Conservation (phyloP, 2,329 filamentous ascomycete genomes). For the Paraphoma chrysanthemicola region DNA sequence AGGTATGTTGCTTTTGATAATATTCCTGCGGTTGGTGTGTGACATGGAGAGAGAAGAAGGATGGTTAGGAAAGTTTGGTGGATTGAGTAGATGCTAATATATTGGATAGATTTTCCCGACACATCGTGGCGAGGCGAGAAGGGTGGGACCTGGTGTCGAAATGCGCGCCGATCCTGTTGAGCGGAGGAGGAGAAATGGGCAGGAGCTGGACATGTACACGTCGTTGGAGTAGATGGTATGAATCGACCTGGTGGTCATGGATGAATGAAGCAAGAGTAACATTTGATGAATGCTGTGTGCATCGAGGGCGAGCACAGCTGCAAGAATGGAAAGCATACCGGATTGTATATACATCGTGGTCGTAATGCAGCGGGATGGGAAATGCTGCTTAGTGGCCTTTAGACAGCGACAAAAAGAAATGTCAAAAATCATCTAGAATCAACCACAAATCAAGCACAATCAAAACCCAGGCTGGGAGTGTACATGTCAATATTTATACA, state of each 20-base stretch:
- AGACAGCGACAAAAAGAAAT: neutral
- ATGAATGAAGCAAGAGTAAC: neutral
- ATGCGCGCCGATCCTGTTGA: conserved; percentile 71
- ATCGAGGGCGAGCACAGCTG: too few species aligned
- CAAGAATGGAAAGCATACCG: neutral
- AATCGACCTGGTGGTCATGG: neutral
- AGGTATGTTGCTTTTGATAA: conserved; percentile 65
- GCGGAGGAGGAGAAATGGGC: conserved; percentile 58
- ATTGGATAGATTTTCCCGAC: conserved; percentile 61
- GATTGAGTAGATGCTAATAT: neutral
- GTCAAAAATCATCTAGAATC: neutral
- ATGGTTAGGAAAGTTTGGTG: too few species aligned
- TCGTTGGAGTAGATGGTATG: conserved; percentile 67
- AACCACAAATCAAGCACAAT: neutral
- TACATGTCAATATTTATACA: conserved; percentile 25
- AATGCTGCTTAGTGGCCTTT: neutral
- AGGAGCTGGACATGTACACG: conserved; percentile 70
- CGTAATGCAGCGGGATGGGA: neutral
- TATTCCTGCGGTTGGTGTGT: neutral
- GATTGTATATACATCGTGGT: neutral
- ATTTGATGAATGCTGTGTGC: too few species aligned
- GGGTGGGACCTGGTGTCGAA: conserved; percentile 84
- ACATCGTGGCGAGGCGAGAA: conserved; percentile 64
- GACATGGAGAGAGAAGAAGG: too few species aligned
- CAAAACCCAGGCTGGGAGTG: conserved; percentile 2